phyloP scores from a whole-genome alignment of 192 early-diverging fungal species.

The Backusella australiensis region DNA sequence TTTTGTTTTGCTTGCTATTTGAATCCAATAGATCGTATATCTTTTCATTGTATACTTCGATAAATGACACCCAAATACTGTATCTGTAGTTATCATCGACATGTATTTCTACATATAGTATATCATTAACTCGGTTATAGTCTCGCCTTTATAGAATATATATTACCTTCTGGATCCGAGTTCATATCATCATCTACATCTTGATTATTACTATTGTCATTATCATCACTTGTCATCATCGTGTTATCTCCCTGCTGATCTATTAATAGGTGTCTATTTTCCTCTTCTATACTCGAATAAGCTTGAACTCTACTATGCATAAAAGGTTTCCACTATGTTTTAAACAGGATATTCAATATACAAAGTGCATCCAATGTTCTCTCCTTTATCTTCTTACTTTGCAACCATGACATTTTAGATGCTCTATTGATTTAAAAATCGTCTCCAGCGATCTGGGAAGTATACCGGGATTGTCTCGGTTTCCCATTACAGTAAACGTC shows the following conservation, averaged over 20 bases:
- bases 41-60: constrained; percentile 88
- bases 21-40: constrained; percentile 80
- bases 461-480: constrained; percentile 43
- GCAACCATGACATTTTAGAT: background rate
- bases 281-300: constrained; percentile 25
- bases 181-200: background rate
- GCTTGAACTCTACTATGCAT: constrained; percentile 34
- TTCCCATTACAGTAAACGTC: constrained; percentile 65
- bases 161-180: background rate
- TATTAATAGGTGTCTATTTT: constrained; percentile 18
- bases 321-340: constrained; percentile 26
- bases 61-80: constrained; percentile 82
- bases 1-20: background rate
- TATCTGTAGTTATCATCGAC: constrained; percentile 60
- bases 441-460: constrained; percentile 57
- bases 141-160: background rate
- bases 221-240: background rate
- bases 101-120: background rate
- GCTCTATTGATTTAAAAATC: constrained; percentile 49
- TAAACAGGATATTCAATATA: background rate
- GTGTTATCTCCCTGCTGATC: background rate
- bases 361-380: background rate
- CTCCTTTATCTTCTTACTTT: constrained; percentile 22
- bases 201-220: background rate
- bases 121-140: background rate